phyloP scores from a whole-genome alignment of 257 asterid genomes.

The Eustoma russellianum region DNA sequence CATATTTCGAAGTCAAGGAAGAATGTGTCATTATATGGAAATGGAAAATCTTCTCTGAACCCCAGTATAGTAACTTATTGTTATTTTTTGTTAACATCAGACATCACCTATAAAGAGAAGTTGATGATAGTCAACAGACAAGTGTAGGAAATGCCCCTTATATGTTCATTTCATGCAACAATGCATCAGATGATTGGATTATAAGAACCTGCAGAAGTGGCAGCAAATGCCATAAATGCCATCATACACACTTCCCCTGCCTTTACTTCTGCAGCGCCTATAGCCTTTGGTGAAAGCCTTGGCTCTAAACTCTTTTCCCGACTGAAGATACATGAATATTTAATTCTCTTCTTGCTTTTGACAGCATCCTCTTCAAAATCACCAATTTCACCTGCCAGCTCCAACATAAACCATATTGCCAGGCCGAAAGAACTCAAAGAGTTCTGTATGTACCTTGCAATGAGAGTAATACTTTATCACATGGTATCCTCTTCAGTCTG shows the following conservation, averaged over 20 bases:
- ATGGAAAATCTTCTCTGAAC: too few relatives aligned
- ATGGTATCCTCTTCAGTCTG: constrained; percentile 38
- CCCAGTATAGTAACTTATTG: too few relatives aligned
- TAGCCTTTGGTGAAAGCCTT: constrained; percentile 32
- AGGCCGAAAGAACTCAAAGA: background rate
- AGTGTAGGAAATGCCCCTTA: too few relatives aligned
- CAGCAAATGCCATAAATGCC: constrained; percentile 70
- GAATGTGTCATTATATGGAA: too few relatives aligned
- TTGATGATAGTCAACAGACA: too few relatives aligned
- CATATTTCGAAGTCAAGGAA: too few relatives aligned
- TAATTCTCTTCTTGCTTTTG: constrained; percentile 20
- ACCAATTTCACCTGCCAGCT: constrained; percentile 25
- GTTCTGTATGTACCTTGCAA: constrained; percentile 15
- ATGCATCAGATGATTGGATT: too few relatives aligned
- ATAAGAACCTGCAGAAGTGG: constrained; percentile 85
- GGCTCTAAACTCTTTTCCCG: constrained; percentile 16
- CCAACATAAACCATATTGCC: background rate
- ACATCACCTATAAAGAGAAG: too few relatives aligned
- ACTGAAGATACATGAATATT: constrained; percentile 20
- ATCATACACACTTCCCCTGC: constrained; percentile 64
- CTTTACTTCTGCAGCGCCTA: constrained; percentile 52
- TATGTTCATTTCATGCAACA: too few relatives aligned
- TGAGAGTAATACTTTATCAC: constrained; percentile 10
- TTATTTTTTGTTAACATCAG: too few relatives aligned
- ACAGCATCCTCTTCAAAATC: constrained; percentile 25